Percentiles rank a stretch among this genome's conserved stretches.
These are phyloP conservation scores for Stemphylium vesicarium DNA, from an alignment of 2,329 filamentous ascomycete species.

Conservation along the genomic window DNA sequence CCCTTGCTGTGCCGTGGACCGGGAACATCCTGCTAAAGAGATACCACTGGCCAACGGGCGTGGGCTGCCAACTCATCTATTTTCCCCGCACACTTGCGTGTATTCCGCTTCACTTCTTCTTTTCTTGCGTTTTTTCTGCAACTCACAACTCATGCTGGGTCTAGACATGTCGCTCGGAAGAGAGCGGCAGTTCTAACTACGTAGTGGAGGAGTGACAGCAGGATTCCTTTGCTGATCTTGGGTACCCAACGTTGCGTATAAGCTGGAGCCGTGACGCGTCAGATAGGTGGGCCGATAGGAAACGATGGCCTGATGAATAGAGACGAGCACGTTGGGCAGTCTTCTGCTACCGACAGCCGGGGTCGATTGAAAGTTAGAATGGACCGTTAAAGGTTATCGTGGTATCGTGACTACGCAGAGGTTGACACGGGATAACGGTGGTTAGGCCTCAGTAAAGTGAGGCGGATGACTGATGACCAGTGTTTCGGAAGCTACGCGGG, in stretches of 20 bases:
- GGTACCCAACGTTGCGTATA: neutral
- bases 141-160: neutral
- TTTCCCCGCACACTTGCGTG: conserved; percentile 17
- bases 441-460: neutral
- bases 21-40: conserved; percentile 8
- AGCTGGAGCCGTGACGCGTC: conserved; percentile 10
- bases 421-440: neutral
- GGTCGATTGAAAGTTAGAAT: conserved; percentile 1
- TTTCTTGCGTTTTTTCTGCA: neutral
- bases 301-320: conserved; percentile 2
- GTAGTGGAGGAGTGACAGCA: neutral
- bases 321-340: conserved; percentile 1
- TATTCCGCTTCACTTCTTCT: conserved; percentile 9
- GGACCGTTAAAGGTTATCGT: neutral
- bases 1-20: neutral
- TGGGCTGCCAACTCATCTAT: conserved; percentile 3
- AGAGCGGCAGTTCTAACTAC: neutral
- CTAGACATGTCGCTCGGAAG: conserved; percentile 7
- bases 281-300: conserved; percentile 9
- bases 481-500: neutral
- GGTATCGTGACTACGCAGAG: neutral
- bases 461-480: conserved; percentile 4
- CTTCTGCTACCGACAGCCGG: neutral
- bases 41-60: neutral
- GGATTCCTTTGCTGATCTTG: conserved; percentile 9